phyloP scores from a whole-genome alignment of 2,329 filamentous ascomycete genomes.

The Penicillium italicum region DNA sequence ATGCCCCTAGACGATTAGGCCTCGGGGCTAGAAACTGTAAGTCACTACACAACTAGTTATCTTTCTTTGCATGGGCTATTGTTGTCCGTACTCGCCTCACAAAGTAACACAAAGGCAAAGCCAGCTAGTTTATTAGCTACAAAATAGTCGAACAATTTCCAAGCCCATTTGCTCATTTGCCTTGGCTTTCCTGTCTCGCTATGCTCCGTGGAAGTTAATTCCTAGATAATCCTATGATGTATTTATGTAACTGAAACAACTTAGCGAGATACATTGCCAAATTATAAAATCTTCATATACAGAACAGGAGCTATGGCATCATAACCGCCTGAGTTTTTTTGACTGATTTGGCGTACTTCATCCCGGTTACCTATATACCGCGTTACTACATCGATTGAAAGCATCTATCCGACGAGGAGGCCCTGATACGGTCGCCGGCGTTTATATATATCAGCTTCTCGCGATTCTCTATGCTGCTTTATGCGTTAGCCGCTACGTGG shows the following conservation, averaged over 20 bases:
- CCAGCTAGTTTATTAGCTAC: neutral
- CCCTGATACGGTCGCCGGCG: neutral
- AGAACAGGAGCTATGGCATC: neutral
- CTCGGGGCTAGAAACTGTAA: neutral
- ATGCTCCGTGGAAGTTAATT: neutral
- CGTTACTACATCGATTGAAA: neutral
- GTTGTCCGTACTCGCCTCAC: neutral
- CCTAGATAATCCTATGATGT: neutral
- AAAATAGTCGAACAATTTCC: neutral
- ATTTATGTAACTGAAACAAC: neutral
- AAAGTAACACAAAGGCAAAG: neutral
- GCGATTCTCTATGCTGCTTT: neutral
- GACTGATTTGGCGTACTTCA: neutral
- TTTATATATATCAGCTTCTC: constrained; percentile 23
- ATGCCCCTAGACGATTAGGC: neutral
- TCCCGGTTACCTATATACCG: neutral
- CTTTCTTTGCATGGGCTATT: neutral
- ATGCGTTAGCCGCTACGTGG: constrained; percentile 63
- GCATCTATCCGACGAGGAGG: neutral
- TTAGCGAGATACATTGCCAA: neutral
- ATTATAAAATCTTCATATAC: neutral
- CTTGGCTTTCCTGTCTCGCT: neutral
- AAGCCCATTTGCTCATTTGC: neutral
- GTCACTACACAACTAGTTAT: neutral
- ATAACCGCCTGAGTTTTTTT: neutral